Base-by-base conservation (phyloP, 257 asterid species). In the Asclepias syriaca region DNA sequence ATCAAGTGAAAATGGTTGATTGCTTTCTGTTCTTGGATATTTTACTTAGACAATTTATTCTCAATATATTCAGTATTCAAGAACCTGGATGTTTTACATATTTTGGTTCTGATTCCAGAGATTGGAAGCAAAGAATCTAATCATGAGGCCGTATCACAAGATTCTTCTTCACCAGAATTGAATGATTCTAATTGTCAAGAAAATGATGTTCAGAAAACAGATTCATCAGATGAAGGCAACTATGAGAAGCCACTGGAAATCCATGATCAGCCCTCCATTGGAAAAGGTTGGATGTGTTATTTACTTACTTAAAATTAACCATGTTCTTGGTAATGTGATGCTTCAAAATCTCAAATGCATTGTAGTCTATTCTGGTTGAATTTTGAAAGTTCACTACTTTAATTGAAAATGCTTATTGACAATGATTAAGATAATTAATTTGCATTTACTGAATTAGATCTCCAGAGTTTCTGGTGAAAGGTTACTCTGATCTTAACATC, bases 1-100 rank as follows among this genome's bases (percentile, higher is more conserved):
- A 60, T 39, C 74, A 51, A 74, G 18, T 51, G 81, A 79, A 73
- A 78, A 78, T 46, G 90, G 95, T 90, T 37, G 75, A 75, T 27
- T 29, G 1, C 32, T 53, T 56, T 66, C 46, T 16, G 54, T 69
- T 21, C 29, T 57, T 46, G 39, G 27, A 13, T 68, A 16, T 68
- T 11, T 14, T 65, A 58, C 43, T 49, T 66, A 59, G 39, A 8
- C 37, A n/a, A 40, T 49, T 46, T 13, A 34, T 65, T 53, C 40
- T 56, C 18, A 22, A 22, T 49, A 53, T 65, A 16, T 58, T 27
- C 50, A 14, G 50, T 58, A 43, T n/a, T 65, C 40, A 66, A 66
- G 43, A 34, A 15, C 60, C 10, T 11, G 50, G 56, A 12, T n/a
- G 37, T 15, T 70, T 2, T 14, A 70, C 34, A 70, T 5, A 24